Conservation (phyloP, 1,284 basidiomycete genomes). For the Sanghuangporus baumii region DNA sequence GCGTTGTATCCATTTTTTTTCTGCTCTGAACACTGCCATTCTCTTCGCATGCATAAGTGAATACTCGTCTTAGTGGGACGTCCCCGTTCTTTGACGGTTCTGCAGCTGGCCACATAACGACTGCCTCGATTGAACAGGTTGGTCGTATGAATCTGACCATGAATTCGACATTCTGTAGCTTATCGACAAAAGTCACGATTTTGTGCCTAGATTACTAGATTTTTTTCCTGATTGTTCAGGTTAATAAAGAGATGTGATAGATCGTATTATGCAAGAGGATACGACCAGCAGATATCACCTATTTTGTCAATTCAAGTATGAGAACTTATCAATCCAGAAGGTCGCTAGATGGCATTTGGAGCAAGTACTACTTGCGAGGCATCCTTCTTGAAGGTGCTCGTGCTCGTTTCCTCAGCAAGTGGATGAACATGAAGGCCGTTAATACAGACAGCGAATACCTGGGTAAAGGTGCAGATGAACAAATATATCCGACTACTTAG, state of each 20-base stretch:
- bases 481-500: constrained; percentile 5
- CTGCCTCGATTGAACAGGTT: no score
- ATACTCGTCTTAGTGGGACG: no score
- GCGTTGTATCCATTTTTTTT: no score
- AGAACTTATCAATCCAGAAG: neutral
- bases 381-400: constrained; percentile 12
- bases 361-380: constrained; percentile 6
- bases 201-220: neutral
- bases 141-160: no score
- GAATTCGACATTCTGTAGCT: no score
- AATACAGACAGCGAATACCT: constrained; percentile 73
- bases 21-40: no score
- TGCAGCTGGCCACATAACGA: no score
- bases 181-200: neutral
- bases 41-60: no score
- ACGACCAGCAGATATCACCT: neutral
- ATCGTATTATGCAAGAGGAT: neutral
- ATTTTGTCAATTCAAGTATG: neutral
- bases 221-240: neutral
- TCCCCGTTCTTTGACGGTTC: no score
- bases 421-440: constrained; percentile 58
- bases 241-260: neutral
- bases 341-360: neutral
- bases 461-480: neutral
- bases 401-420: constrained; percentile 44